phyloP scores from a whole-genome alignment of 2,329 filamentous ascomycete species.

The Colletotrichum higginsianum region DNA sequence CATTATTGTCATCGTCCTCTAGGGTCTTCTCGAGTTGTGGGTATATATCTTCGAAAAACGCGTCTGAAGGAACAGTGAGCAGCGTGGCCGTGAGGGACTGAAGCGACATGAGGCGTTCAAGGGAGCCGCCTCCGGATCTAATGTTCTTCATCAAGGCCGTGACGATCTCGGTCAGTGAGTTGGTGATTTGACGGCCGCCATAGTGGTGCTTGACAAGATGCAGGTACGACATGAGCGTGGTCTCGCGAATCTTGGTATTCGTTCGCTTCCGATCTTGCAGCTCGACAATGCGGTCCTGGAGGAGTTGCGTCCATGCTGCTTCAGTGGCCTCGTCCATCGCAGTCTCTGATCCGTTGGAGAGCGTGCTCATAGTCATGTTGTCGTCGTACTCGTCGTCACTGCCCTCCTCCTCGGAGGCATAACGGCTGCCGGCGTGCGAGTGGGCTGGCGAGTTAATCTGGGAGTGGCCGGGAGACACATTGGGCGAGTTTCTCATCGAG shows the following conservation, averaged over 20 bases:
- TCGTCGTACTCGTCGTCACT: slow-evolving; percentile 69
- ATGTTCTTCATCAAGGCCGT: slow-evolving; percentile 79
- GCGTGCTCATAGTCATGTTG: slow-evolving; percentile 60
- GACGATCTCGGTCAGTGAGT: slow-evolving; percentile 73
- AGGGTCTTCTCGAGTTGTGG: slow-evolving; percentile 73
- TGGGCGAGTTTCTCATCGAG: slow-evolving; percentile 71
- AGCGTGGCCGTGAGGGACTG: slow-evolving; percentile 81
- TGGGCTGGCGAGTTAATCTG: slow-evolving; percentile 69
- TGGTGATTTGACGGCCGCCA: slow-evolving; percentile 73
- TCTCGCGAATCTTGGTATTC: slow-evolving; percentile 79
- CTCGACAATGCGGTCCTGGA: slow-evolving; percentile 78
- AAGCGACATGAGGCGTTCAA: slow-evolving; percentile 79
- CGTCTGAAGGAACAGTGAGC: slow-evolving; percentile 76
- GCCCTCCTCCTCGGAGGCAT: slow-evolving; percentile 75
- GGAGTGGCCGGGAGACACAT: slow-evolving; percentile 71
- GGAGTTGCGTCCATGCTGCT: slow-evolving; percentile 72
- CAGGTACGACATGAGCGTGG: slow-evolving; percentile 72
- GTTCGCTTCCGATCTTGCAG: slow-evolving; percentile 84
- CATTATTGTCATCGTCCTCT: slow-evolving; percentile 75
- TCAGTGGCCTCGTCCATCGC: slow-evolving; percentile 71
- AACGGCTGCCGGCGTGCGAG: slow-evolving; percentile 73
- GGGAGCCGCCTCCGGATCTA: slow-evolving; percentile 76
- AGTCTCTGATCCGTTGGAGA: slow-evolving; percentile 60
- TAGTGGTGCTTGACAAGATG: slow-evolving; percentile 79
- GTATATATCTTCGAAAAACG: slow-evolving; percentile 75